Conservation (phyloP, 2,329 filamentous ascomycete genomes). For the Hymenoscyphus linearis region DNA sequence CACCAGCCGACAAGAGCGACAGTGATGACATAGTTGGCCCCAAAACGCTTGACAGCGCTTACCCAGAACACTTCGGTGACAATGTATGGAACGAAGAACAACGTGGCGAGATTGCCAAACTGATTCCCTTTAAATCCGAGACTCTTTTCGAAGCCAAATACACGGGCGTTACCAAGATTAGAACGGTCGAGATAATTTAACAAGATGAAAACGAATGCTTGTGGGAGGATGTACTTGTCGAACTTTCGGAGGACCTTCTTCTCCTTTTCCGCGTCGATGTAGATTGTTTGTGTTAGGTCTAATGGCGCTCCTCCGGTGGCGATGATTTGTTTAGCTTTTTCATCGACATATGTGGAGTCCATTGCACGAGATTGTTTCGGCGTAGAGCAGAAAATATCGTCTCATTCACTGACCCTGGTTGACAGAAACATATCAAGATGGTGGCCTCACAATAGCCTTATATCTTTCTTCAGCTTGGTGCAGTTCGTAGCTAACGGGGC, state of each 20-base stretch:
- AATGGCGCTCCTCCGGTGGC: background rate
- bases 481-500: too few species aligned
- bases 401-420: too few species aligned
- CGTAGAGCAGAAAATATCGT: too few species aligned
- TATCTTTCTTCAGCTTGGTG: too few species aligned
- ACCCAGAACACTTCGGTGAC: slow-evolving; percentile 43
- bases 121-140: slow-evolving; percentile 15
- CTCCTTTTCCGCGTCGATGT: background rate
- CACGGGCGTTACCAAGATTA: slow-evolving; percentile 14
- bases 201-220: background rate
- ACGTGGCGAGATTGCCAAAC: slow-evolving; percentile 32
- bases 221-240: slow-evolving; percentile 1
- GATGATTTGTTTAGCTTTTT: background rate
- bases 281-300: background rate
- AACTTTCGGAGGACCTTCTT: background rate
- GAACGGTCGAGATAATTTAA: background rate
- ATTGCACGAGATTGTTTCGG: background rate
- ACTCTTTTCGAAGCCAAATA: slow-evolving; percentile 17
- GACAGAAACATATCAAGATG: too few species aligned
- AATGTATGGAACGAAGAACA: slow-evolving; percentile 48
- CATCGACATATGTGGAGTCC: background rate
- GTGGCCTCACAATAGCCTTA: too few species aligned
- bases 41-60: slow-evolving; percentile 42
- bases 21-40: slow-evolving; percentile 38
- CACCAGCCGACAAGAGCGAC: slow-evolving; percentile 33